Evolutionary conservation across 2,329 filamentous ascomycete species (phyloP), one percentile per base, ranked within the genome.

Genomic region (Fusarium zealandicum): DNA sequence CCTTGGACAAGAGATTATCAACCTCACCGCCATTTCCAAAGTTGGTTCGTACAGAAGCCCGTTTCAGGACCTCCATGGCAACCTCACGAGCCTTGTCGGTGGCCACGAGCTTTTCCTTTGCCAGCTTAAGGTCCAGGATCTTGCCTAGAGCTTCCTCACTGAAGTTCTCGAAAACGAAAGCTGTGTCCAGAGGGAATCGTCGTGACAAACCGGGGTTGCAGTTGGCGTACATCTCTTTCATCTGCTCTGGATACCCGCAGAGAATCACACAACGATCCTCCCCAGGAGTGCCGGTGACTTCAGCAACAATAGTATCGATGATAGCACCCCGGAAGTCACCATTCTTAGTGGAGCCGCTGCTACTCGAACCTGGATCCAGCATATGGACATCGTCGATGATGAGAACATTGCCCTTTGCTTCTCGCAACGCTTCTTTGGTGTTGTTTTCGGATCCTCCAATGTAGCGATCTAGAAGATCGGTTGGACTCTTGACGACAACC

Each of bases 371-470:
- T 1, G 74, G 71, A 44, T 80, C 82, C 0, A 92, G 78, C 63
- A 85, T 85, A 61, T 92, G 92, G 0, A 89, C 89, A 67, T 93
- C 89, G 55, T 93, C 90, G 11, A 93, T 90, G 30, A 92, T 84
- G 0, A 93, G 78, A 1, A 92, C 86, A 64, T 91, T 92, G 1
- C 90, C 90, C 2, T 80, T 63, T 0, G 87, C 84, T 0, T 83
- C 76, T 1, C 82, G 82, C 0, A 92, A 76, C 12, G 92, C 90
- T 0, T 77, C 84, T 64, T 89, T 91, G 0, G 89, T 92, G 30
- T 86, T 84, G 9, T 80, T 77, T 68, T 93, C 90, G 0, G 89
- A 92, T 7, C 80, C 77, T 1, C 90, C 90, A 0, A 92, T 63
- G 1, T 72, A 78, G 20, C 70, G 74, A 0, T 87, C 88, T 2